Conservation (phyloP, 306 rosid species). For the Begonia masoniana region DNA sequence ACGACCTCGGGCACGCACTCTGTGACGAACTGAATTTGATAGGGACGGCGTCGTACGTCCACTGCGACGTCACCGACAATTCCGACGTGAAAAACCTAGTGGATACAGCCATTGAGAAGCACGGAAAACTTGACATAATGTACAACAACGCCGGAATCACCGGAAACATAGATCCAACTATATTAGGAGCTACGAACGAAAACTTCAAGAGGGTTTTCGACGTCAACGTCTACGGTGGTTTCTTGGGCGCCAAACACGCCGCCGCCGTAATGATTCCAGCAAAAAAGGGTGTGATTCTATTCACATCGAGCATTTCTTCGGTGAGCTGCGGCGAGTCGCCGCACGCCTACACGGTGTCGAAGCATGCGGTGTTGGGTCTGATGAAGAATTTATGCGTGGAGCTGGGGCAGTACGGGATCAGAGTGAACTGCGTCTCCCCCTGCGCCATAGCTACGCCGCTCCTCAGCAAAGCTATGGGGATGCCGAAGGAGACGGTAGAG, state of each 20-base stretch:
- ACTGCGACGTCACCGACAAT: conserved; percentile 47
- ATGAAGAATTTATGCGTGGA: conserved; percentile 51
- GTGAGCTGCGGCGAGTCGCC: conserved; percentile 21
- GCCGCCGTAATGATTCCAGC: conserved; percentile 48
- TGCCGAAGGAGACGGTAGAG: conserved; percentile 14
- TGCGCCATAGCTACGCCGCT: conserved; percentile 41
- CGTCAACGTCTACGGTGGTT: conserved; percentile 47
- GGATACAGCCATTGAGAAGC: conserved; percentile 25
- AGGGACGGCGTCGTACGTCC: conserved; percentile 17
- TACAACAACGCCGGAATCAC: conserved; percentile 53
- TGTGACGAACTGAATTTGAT: conserved; percentile 21
- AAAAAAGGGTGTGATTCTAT: conserved; percentile 35
- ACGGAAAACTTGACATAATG: conserved; percentile 59
- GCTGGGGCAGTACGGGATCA: conserved; percentile 44
- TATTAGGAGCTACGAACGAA: conserved; percentile 8
- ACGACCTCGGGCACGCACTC: conserved; percentile 32
- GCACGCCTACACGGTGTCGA: conserved; percentile 43
- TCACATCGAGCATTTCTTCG: conserved; percentile 43
- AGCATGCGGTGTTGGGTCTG: conserved; percentile 59
- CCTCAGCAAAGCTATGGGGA: conserved; percentile 14
- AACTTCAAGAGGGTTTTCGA: conserved; percentile 40
- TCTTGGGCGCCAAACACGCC: conserved; percentile 61
- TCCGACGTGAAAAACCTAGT: conserved; percentile 36
- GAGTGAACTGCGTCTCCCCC: conserved; percentile 53
- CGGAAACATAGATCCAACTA: conserved; percentile 9